These are phyloP conservation scores for Hydnomerulius pinastri DNA, from an alignment of 768 basidiomycete species.

Conservation along the genomic window DNA sequence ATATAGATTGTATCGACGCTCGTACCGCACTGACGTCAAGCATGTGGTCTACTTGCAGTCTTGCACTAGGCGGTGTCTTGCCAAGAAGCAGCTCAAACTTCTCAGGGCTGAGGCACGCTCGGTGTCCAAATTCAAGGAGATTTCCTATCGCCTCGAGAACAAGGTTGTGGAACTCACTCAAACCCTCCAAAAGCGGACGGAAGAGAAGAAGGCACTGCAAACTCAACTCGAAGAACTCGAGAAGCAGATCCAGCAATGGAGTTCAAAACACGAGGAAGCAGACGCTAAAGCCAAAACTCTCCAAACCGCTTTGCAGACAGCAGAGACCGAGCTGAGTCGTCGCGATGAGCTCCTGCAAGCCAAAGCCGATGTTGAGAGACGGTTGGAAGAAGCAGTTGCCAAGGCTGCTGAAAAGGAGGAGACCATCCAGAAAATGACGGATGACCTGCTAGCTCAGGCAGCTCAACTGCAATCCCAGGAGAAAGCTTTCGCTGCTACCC, in stretches of 20 bases:
- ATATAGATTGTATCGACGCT: constrained; percentile 54
- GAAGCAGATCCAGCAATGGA: constrained; percentile 84
- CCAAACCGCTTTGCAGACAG: constrained; percentile 64
- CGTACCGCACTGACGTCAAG: constrained; percentile 59
- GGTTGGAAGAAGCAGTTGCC: constrained; percentile 73
- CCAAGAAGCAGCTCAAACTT: constrained; percentile 79
- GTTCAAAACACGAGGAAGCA: constrained; percentile 84
- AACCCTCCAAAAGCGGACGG: constrained; percentile 82
- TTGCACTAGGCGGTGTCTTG: constrained; percentile 85
- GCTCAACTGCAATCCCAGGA: constrained; percentile 77
- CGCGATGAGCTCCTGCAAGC: constrained; percentile 73
- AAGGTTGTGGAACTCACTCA: constrained; percentile 99
- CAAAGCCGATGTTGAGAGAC: constrained; percentile 80
- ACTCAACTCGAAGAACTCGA: constrained; percentile 76
- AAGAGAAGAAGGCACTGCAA: constrained; percentile 88
- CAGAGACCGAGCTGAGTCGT: constrained; percentile 69
- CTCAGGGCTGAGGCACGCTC: constrained; percentile 93
- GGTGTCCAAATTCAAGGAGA: constrained; percentile 97
- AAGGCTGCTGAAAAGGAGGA: constrained; percentile 84
- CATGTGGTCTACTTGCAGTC: constrained; percentile 87
- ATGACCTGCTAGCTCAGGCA: constrained; percentile 73
- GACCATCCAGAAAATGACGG: constrained; percentile 76
- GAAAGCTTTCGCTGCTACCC: constrained; percentile 63
- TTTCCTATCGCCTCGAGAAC: constrained; percentile 96
- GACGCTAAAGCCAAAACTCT: constrained; percentile 74